phyloP scores from a whole-genome alignment of 2,329 filamentous ascomycete genomes.

The Epicoccum sorghinum region DNA sequence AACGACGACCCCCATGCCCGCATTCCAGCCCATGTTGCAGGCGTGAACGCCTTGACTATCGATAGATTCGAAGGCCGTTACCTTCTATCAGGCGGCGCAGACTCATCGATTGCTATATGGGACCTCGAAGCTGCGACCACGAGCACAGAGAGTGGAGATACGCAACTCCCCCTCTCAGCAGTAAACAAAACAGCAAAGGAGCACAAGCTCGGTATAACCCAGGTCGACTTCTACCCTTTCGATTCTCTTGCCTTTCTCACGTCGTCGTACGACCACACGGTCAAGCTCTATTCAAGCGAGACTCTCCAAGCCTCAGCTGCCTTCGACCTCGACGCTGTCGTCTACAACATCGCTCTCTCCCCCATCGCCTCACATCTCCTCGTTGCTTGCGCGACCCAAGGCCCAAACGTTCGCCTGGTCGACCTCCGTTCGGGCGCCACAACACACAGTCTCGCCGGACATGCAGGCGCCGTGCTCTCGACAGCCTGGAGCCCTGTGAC shows the following conservation, averaged over 20 bases:
- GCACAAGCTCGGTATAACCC: slow-evolving; percentile 75
- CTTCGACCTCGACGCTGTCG: slow-evolving; percentile 70
- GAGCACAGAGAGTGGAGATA: slow-evolving; percentile 22
- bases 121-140: slow-evolving; percentile 66
- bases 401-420: slow-evolving; percentile 81
- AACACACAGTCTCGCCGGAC: slow-evolving; percentile 58
- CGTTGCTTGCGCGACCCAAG: slow-evolving; percentile 86
- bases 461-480: slow-evolving; percentile 62
- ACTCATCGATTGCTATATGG: slow-evolving; percentile 86
- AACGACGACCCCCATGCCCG: slow-evolving; percentile 36
- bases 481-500: slow-evolving; percentile 81
- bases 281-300: slow-evolving; percentile 76
- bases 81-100: slow-evolving; percentile 82
- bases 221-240: slow-evolving; percentile 79
- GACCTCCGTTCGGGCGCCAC: slow-evolving; percentile 83
- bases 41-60: slow-evolving; percentile 78
- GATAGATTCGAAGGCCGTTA: slow-evolving; percentile 82
- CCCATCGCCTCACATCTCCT: slow-evolving; percentile 74
- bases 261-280: slow-evolving; percentile 76
- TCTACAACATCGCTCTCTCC: slow-evolving; percentile 81
- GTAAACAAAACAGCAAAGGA: slow-evolving; percentile 39
- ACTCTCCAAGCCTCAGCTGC: slow-evolving; percentile 66
- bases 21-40: slow-evolving; percentile 73
- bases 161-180: slow-evolving; percentile 35
- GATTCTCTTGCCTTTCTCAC: slow-evolving; percentile 77